Percentiles rank a stretch among this genome's conserved stretches.
Evolutionary conservation across 768 basidiomycete species (phyloP).

Genomic region (Auriscalpium microsporum): DNA sequence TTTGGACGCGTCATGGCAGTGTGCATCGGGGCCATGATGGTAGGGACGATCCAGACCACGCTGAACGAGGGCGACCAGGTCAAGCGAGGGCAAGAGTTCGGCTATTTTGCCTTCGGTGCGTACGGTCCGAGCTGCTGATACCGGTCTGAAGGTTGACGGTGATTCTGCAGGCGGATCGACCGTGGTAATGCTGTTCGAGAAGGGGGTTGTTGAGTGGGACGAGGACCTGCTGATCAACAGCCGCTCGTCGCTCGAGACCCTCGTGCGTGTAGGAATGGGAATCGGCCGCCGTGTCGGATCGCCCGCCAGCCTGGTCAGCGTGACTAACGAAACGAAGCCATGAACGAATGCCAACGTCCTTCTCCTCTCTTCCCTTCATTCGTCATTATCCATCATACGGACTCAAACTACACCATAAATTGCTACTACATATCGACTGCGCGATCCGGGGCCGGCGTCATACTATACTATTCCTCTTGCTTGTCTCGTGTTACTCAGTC

Average conservation of each 20-base stretch:
- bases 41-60: slow-evolving; percentile 80
- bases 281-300: slow-evolving; percentile 42
- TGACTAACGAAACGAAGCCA: background rate
- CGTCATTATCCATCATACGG: too few species aligned
- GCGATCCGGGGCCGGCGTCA: too few species aligned
- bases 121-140: slow-evolving; percentile 4
- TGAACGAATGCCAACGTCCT: too few species aligned
- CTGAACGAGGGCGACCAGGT: slow-evolving; percentile 79
- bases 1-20: slow-evolving; percentile 92
- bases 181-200: slow-evolving; percentile 85
- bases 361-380: too few species aligned
- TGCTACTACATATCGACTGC: too few species aligned
- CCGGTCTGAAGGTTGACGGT: background rate
- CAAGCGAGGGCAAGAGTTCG: slow-evolving; percentile 81
- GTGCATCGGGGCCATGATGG: slow-evolving; percentile 93
- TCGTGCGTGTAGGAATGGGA: slow-evolving; percentile 83
- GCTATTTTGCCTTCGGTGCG: slow-evolving; percentile 92
- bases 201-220: slow-evolving; percentile 80
- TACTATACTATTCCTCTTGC: too few species aligned
- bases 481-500: too few species aligned
- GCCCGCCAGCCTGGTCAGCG: background rate
- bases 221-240: slow-evolving; percentile 83
- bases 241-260: slow-evolving; percentile 79
- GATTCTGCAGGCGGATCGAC: slow-evolving; percentile 69
- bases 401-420: too few species aligned